Evolutionary conservation across 2,329 filamentous ascomycete species (phyloP).

Genomic region (Pestalotiopsis sp.): DNA sequence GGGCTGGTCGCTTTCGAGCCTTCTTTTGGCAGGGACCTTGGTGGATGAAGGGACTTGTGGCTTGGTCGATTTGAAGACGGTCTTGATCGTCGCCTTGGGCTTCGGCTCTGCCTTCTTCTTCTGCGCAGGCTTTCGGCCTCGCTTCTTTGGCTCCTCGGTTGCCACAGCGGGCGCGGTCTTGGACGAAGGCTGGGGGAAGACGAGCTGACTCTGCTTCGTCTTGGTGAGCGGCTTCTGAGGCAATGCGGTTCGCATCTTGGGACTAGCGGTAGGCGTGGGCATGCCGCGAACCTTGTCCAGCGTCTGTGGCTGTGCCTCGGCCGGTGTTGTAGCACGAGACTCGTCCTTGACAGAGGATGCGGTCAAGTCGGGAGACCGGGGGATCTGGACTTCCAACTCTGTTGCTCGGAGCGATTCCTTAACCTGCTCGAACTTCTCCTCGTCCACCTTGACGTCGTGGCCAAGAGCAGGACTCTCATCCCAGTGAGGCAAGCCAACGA

Average conservation of each 20-base stretch:
- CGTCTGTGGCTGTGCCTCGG: slow-evolving; percentile 40
- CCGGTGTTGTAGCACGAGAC: slow-evolving; percentile 26
- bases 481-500: slow-evolving; percentile 67
- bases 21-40: slow-evolving; percentile 31
- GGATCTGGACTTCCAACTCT: slow-evolving; percentile 46
- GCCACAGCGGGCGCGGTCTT: slow-evolving; percentile 32
- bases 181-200: slow-evolving; percentile 37
- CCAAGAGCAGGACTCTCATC: slow-evolving; percentile 56
- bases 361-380: slow-evolving; percentile 27
- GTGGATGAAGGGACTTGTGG: slow-evolving; percentile 18
- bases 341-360: slow-evolving; percentile 23
- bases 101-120: slow-evolving; percentile 48
- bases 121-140: slow-evolving; percentile 39
- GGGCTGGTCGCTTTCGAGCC: slow-evolving; percentile 21
- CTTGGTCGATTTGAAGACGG: slow-evolving; percentile 32
- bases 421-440: slow-evolving; percentile 45
- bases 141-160: slow-evolving; percentile 37
- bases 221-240: slow-evolving; percentile 40
- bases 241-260: slow-evolving; percentile 45
- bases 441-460: slow-evolving; percentile 47
- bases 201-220: slow-evolving; percentile 55
- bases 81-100: slow-evolving; percentile 31
- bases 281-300: slow-evolving; percentile 52
- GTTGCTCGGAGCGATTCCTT: slow-evolving; percentile 38
- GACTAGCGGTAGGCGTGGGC: slow-evolving; percentile 61